These are phyloP conservation scores for Cutaneotrichosporon spelunceum DNA, from an alignment of 1,284 basidiomycete genomes.

Conservation along the genomic window DNA sequence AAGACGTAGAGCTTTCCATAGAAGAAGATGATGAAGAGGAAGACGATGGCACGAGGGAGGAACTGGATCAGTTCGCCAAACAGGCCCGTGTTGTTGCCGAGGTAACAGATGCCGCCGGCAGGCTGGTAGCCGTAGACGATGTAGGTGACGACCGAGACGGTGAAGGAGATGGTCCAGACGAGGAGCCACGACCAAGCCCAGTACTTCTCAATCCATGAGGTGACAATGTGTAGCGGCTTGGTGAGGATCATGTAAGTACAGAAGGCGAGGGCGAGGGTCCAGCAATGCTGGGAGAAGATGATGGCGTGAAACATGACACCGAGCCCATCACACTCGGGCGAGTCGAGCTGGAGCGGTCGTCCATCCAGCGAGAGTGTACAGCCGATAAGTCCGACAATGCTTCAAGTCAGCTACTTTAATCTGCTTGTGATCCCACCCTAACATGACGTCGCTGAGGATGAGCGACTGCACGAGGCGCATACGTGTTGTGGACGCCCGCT, in stretches of 20 bases:
- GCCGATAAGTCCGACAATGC: conserved; percentile 37
- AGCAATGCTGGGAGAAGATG: conserved; percentile 47
- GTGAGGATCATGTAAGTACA: conserved; percentile 52
- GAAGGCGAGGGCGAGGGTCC: conserved; percentile 48
- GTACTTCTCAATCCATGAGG: conserved; percentile 42
- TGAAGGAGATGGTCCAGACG: conserved; percentile 42
- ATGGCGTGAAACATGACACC: conserved; percentile 43
- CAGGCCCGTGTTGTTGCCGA: conserved; percentile 41
- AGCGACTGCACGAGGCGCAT: conserved; percentile 49
- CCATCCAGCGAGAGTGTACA: conserved; percentile 29
- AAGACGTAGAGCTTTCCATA: conserved; percentile 52
- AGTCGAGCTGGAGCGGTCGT: conserved; percentile 30
- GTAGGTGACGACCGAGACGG: conserved; percentile 37
- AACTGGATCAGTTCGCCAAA: conserved; percentile 52
- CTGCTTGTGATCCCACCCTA: conserved; percentile 39
- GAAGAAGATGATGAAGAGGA: conserved; percentile 45
- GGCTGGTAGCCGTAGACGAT: conserved; percentile 42
- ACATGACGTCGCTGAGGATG: conserved; percentile 44
- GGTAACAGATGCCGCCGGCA: conserved; percentile 49
- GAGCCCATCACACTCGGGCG: conserved; percentile 41
- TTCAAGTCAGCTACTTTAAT: conserved; percentile 8
- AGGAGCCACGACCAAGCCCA: conserved; percentile 45
- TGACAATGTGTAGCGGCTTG: conserved; percentile 45
- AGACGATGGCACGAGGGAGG: conserved; percentile 45
- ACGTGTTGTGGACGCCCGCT: conserved; percentile 44